Conservation (phyloP, 2,329 filamentous ascomycete genomes). For the Periconia macrospinosa region DNA sequence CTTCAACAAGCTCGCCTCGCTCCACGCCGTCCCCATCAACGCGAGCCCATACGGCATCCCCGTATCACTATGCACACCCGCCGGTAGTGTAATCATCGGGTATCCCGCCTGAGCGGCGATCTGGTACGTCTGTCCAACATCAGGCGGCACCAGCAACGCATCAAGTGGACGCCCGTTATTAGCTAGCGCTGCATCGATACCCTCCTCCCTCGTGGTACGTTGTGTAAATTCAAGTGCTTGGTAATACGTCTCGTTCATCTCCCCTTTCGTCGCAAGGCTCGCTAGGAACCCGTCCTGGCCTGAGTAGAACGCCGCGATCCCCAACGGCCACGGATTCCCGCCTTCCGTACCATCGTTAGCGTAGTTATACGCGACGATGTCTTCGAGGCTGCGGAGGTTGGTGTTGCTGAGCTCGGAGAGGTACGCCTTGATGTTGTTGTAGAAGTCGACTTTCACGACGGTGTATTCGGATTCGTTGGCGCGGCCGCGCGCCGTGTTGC, state of each 20-base stretch:
- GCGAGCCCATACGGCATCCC: constrained; percentile 51
- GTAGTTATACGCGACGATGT: constrained; percentile 43
- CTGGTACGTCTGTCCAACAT: constrained; percentile 69
- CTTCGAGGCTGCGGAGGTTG: constrained; percentile 20
- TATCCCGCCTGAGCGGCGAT: constrained; percentile 77
- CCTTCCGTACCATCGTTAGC: constrained; percentile 69
- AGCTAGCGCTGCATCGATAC: constrained; percentile 68
- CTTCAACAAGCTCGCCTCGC: constrained; percentile 59
- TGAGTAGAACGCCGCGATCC: constrained; percentile 56
- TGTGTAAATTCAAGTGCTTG: constrained; percentile 66
- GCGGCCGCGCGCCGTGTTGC: constrained; percentile 58
- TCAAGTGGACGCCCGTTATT: constrained; percentile 53
- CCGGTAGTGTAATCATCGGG: constrained; percentile 70
- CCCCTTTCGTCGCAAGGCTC: constrained; percentile 62
- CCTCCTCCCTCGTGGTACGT: constrained; percentile 61
- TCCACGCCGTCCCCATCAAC: constrained; percentile 62
- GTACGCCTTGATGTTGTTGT: constrained; percentile 67
- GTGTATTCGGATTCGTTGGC: constrained; percentile 76
- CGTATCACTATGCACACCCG: constrained; percentile 53
- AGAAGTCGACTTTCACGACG: constrained; percentile 71
- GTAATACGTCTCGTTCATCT: constrained; percentile 66
- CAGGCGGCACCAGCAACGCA: constrained; percentile 68
- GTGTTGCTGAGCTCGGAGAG: constrained; percentile 62
- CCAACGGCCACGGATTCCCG: constrained; percentile 56
- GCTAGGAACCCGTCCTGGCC: constrained; percentile 74